Evolutionary conservation across 2,329 filamentous ascomycete genomes (phyloP).

Genomic region (Aspergillus neotritici): DNA sequence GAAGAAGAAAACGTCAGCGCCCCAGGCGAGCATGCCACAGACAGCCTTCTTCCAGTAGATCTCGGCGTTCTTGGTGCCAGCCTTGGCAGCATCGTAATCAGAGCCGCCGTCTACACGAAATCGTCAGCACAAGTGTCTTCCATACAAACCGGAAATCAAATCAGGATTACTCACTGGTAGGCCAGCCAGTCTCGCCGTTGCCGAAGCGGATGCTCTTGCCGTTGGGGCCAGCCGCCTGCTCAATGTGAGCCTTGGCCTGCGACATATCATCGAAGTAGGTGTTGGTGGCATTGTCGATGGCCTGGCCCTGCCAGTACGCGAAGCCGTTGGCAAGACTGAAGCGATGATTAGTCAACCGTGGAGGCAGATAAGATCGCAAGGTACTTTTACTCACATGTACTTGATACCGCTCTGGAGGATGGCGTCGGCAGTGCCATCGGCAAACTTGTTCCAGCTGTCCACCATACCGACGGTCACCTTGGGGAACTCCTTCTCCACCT

Average conservation of each 20-base stretch:
- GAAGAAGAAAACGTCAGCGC: conserved; percentile 66
- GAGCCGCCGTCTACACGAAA: conserved; percentile 45
- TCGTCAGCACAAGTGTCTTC: not conserved
- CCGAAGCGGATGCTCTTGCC: conserved; percentile 57
- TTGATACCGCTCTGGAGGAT: conserved; percentile 57
- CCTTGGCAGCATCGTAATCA: conserved; percentile 57
- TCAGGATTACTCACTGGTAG: conserved; percentile 41
- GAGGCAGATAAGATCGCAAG: not conserved
- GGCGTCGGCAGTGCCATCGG: conserved; percentile 61
- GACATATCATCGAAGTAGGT: conserved; percentile 64
- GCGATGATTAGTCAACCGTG: no score
- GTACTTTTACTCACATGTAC: conserved; percentile 45
- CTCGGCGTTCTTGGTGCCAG: conserved; percentile 54
- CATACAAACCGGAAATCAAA: conserved; percentile 1
- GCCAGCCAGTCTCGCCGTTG: conserved; percentile 66
- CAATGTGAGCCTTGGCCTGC: conserved; percentile 59
- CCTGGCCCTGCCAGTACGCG: conserved; percentile 65
- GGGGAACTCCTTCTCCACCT: conserved; percentile 53
- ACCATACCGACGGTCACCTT: conserved; percentile 59
- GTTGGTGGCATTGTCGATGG: conserved; percentile 52
- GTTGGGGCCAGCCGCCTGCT: conserved; percentile 50
- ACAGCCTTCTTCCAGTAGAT: conserved; percentile 58
- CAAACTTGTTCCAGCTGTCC: conserved; percentile 68
- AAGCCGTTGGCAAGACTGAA: conserved; percentile 60
- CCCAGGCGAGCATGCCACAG: conserved; percentile 60